phyloP scores from a whole-genome alignment of 2,329 filamentous ascomycete species.

The Colletotrichum theobromicola region DNA sequence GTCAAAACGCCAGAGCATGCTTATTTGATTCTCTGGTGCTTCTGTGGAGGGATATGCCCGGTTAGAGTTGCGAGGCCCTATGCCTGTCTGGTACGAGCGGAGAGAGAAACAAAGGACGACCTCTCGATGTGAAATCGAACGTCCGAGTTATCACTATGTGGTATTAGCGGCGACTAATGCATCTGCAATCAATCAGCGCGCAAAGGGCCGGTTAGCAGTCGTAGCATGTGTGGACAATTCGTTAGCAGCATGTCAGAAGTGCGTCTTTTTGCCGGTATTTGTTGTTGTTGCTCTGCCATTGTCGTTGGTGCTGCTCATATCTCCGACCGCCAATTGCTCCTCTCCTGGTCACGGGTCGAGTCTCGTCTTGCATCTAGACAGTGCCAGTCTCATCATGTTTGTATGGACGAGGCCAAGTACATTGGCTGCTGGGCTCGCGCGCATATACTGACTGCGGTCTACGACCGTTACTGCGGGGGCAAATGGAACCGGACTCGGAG shows the following conservation, averaged over 20 bases:
- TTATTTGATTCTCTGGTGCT: slow-evolving; percentile 2
- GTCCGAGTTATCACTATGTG: slow-evolving; percentile 33
- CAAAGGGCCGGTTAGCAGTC: not conserved
- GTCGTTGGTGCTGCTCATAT: not conserved
- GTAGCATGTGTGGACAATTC: not conserved
- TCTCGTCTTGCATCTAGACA: not conserved
- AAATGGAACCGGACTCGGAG: not conserved
- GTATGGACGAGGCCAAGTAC: slow-evolving; percentile 12
- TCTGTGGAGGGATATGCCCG: slow-evolving; percentile 25
- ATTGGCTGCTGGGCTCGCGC: slow-evolving; percentile 1
- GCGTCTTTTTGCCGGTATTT: not conserved
- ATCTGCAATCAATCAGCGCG: slow-evolving; percentile 37
- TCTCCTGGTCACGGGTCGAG: not conserved
- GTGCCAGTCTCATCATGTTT: not conserved
- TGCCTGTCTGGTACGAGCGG: not conserved
- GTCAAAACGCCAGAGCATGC: slow-evolving; percentile 14
- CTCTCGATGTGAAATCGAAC: slow-evolving; percentile 22
- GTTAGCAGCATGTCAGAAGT: slow-evolving; percentile 5
- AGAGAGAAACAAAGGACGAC: not conserved
- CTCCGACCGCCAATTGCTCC: slow-evolving; percentile 6
- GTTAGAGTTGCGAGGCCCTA: slow-evolving; percentile 27
- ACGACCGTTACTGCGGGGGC: not conserved
- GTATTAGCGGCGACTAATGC: slow-evolving; percentile 42
- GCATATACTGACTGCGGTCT: not conserved
- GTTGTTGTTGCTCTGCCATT: not conserved